Conservation (phyloP, 1,284 basidiomycete genomes). For the Moesziomyces sp. region DNA sequence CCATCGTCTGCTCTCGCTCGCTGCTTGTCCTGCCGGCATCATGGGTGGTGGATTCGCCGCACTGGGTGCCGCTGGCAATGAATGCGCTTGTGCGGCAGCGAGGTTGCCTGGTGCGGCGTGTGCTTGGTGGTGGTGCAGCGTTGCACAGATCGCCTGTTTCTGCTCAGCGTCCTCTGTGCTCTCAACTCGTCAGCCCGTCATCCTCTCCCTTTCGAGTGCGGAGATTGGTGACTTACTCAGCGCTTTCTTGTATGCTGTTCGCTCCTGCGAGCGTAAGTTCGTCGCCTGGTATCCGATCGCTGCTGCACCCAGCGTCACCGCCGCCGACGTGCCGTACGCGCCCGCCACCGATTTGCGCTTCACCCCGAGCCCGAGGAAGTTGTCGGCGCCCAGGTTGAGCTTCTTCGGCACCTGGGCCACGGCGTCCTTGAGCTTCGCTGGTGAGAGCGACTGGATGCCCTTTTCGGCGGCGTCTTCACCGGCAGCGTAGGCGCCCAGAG, state of each 20-base stretch:
- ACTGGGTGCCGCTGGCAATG: no score
- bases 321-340: slow-evolving; percentile 22
- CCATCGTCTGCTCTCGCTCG: neutral
- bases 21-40: neutral
- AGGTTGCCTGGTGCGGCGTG: neutral
- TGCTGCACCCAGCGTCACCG: slow-evolving; percentile 21
- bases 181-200: no score
- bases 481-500: neutral
- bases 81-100: no score
- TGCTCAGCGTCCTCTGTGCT: slow-evolving; percentile 13
- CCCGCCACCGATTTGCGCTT: slow-evolving; percentile 36
- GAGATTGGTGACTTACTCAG: slow-evolving; percentile 8
- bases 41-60: no score
- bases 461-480: neutral
- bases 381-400: slow-evolving; percentile 15
- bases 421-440: slow-evolving; percentile 1
- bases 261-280: slow-evolving; percentile 14
- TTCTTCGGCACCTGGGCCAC: slow-evolving; percentile 12
- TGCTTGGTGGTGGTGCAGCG: neutral
- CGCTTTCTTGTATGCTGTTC: slow-evolving; percentile 5
- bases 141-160: slow-evolving; percentile 6
- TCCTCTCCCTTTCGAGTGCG: neutral
- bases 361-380: slow-evolving; percentile 25
- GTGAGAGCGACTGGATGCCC: neutral
- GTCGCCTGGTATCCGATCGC: slow-evolving; percentile 31